Base-by-base conservation (phyloP, 306 rosid genomes). In the Malus sieversii region DNA sequence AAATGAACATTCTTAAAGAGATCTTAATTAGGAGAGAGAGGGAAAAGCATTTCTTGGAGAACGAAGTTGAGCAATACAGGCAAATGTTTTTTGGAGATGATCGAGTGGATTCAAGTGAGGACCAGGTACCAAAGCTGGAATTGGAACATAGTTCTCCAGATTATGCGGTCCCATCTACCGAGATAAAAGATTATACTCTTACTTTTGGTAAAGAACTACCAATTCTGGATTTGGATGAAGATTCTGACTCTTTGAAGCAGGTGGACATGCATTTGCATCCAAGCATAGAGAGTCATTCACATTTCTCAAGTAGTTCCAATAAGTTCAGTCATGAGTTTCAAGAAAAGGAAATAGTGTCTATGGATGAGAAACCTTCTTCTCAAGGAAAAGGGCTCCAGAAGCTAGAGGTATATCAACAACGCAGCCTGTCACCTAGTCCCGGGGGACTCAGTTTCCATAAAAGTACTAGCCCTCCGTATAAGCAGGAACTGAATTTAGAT, bases 1-100 rank as follows among this genome's bases (percentile, higher is more conserved):
- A 87, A 82, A 87, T 87, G 88, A 80, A 80, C 59, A 87, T 87
- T 82, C 86, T 87, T 32, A 84, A 84, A 78, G 88, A 82, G 82
- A 87, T 87, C 66, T 74, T 82, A 73, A 44, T 87, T 38, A 84
- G 88, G 82, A 82, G 90, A 75, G 88, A 84, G 70, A 85, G 83
- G 77, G 90, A 87, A 80, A 71, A 77, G 62, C 85, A 87, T 71
- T 87, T 84, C 78, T 70, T 87, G 77, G 86, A 72, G 78, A 87
- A 82, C 45, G 83, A 84, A 60, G 70, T 82, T 66, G 88, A 84
- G 61, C 81, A 82, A 4, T 84, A 75, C 57, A 73, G 81, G 72
- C 77, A 75, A 78, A 75, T 80, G 64, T n/a, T 87, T 10, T 75
- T 77, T 55, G 84, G 70, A 23, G 57, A 71, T 62, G 85, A 67